Evolutionary conservation across 305 asterid species (phyloP).

Genomic region (Rubia tinctorum): DNA sequence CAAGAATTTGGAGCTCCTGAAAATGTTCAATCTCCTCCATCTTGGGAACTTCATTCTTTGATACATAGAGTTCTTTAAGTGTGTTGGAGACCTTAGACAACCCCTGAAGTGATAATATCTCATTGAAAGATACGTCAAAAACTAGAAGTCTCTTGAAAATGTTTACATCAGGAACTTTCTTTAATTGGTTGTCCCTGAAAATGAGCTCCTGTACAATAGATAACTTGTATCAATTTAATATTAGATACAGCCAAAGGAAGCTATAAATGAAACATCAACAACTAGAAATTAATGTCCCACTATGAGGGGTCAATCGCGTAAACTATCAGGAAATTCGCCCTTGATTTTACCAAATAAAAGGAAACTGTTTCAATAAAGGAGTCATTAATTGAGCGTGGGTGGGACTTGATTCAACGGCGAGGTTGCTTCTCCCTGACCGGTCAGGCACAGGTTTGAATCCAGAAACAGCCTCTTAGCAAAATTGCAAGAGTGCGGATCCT

Average conservation of each 20-base stretch:
- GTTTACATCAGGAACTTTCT: slow-evolving; percentile 76
- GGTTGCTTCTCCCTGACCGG: too few relatives aligned
- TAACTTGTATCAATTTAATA: slow-evolving; percentile 12
- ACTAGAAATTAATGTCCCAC: not conserved
- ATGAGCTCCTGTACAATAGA: slow-evolving; percentile 69
- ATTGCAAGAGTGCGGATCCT: not conserved
- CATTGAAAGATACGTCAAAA: slow-evolving; percentile 91
- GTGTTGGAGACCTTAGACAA: slow-evolving; percentile 64
- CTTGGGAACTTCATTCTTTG: slow-evolving; percentile 83
- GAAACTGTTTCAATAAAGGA: not conserved
- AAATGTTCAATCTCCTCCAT: slow-evolving; percentile 95
- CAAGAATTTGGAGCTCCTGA: slow-evolving; percentile 76
- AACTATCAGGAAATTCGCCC: not conserved
- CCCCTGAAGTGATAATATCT: slow-evolving; percentile 66
- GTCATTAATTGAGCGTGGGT: not conserved
- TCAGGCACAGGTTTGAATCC: too few relatives aligned
- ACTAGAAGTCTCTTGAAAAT: slow-evolving; percentile 74
- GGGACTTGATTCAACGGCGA: not conserved
- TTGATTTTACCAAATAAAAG: not conserved
- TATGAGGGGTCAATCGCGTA: not conserved
- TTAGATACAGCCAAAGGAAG: not conserved
- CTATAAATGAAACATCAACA: not conserved
- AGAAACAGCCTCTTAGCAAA: not conserved
- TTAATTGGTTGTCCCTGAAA: slow-evolving; percentile 91
- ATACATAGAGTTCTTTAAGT: slow-evolving; percentile 86